Base-by-base conservation (phyloP, 2,329 filamentous ascomycete species). In the Colletotrichum orbiculare region DNA sequence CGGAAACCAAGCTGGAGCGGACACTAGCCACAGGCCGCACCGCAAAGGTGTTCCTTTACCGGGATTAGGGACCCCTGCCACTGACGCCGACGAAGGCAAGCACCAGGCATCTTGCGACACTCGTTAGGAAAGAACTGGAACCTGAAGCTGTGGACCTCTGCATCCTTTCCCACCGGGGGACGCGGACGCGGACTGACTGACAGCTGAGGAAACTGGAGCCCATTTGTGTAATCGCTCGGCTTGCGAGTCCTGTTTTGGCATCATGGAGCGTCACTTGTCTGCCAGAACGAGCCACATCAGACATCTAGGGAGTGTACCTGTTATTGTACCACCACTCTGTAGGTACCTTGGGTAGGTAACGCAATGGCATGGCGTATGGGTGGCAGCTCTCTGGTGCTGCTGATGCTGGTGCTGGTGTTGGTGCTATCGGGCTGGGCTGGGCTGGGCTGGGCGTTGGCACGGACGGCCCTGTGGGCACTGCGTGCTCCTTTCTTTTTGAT, bases 21-120 rank as follows among this genome's bases (percentile, higher is more conserved):
- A 52, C 60, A 68, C 65, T 68, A 68, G 67, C 67, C 67, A 68
- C 67, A 68, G 39, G 56, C 46, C 47, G 62, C 25, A 62, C 46
- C 42, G 62, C 55, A 42, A 52, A 43, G 46, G 55, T 25, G 42
- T 35, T 46, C 62, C 57, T 62, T 46, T 52, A 25, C 25, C 4
- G 25, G 25, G 25, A 25, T 25, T 4, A 25, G 25, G 25, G 25
- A 25, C 25, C 25, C 25, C 25, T 25, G 25, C 25, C 25, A 25
- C 25, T 25, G 25, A 25, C 25, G 25, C 25, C 25, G 25, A 25
- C 25, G 25, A 25, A 25, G 25, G 25, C 25, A 25, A 25, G 25
- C 25, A 25, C 25, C 25, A 25, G 25, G 25, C 25, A 25, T 25
- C 25, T 25, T 25, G 25, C 25, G 25, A 25, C 25, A 25, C 25